phyloP scores from a whole-genome alignment of 2,329 filamentous ascomycete species.

The Exophiala viscosa region DNA sequence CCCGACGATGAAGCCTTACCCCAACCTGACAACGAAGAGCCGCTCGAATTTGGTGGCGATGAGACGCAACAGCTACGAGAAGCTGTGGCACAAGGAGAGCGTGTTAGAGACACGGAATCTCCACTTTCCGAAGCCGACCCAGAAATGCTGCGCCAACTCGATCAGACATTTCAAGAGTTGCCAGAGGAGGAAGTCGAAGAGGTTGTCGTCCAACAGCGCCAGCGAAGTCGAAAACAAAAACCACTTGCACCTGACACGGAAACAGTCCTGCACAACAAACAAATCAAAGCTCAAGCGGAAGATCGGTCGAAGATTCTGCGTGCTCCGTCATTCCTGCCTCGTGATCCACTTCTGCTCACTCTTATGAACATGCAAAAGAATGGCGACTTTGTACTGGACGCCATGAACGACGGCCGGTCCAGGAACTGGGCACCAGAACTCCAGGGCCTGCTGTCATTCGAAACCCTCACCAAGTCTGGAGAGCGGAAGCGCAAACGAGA shows the following conservation, averaged over 20 bases:
- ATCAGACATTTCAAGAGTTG: slow-evolving; percentile 59
- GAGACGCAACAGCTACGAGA: slow-evolving; percentile 45
- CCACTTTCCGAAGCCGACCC: slow-evolving; percentile 53
- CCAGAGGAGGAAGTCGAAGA: slow-evolving; percentile 51
- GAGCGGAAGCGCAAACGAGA: slow-evolving; percentile 94
- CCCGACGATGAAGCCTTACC: slow-evolving; percentile 59
- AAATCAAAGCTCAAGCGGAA: slow-evolving; percentile 82
- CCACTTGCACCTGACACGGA: slow-evolving; percentile 76
- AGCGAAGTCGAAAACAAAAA: slow-evolving; percentile 75
- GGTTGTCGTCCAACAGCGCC: slow-evolving; percentile 58
- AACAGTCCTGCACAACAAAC: slow-evolving; percentile 69
- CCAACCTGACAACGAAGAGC: slow-evolving; percentile 51
- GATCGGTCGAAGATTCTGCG: slow-evolving; percentile 84
- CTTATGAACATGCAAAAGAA: slow-evolving; percentile 89
- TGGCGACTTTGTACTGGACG: slow-evolving; percentile 81
- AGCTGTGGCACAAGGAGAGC: slow-evolving; percentile 30
- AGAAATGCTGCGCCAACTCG: slow-evolving; percentile 58
- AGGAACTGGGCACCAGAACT: slow-evolving; percentile 87
- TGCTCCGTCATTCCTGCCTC: slow-evolving; percentile 75
- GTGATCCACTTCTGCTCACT: slow-evolving; percentile 80
- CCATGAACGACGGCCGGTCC: slow-evolving; percentile 76
- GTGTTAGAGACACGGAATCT: slow-evolving; percentile 47
- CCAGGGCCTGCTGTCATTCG: slow-evolving; percentile 83
- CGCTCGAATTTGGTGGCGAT: slow-evolving; percentile 41
- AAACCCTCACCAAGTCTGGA: slow-evolving; percentile 69